These are phyloP conservation scores for Monosiga brevicollis DNA, from an alignment of 78 protist genomes.

Conservation along the genomic window DNA sequence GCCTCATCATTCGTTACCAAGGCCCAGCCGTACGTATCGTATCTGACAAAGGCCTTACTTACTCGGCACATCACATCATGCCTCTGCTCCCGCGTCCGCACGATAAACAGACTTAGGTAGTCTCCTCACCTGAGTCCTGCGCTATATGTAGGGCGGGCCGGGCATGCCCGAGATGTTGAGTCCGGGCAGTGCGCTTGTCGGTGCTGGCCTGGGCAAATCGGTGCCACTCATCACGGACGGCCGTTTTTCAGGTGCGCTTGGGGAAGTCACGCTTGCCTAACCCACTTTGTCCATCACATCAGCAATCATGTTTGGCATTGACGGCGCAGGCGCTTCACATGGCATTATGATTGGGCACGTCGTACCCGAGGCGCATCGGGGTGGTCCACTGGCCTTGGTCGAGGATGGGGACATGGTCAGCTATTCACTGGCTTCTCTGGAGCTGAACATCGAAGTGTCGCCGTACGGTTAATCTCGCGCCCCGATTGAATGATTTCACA, in stretches of 20 bases:
- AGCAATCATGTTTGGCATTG: too few species aligned
- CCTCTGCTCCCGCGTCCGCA: too few species aligned
- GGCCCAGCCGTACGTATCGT: slow-evolving; percentile 26
- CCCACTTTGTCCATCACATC: background rate
- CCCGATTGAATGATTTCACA: background rate
- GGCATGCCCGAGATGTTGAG: slow-evolving; percentile 55
- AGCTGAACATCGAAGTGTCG: background rate
- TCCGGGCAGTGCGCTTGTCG: slow-evolving; percentile 35
- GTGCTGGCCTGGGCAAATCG: slow-evolving; percentile 32
- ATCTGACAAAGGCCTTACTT: too few species aligned
- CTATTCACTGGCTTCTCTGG: background rate
- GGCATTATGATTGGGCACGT: slow-evolving; percentile 53
- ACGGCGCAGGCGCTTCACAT: background rate
- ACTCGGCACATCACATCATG: too few species aligned
- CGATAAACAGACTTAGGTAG: too few species aligned
- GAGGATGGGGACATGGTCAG: slow-evolving; percentile 18
- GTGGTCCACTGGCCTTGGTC: slow-evolving; percentile 51
- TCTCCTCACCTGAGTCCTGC: too few species aligned
- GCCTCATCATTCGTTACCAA: slow-evolving; percentile 36
- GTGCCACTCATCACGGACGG: slow-evolving; percentile 49
- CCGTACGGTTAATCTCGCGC: background rate
- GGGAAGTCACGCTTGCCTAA: background rate
- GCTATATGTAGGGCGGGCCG: slow-evolving; percentile 49
- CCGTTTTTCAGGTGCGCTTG: slow-evolving; percentile 13
- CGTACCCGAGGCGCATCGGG: slow-evolving; percentile 39